Conservation (phyloP, 2,329 filamentous ascomycete genomes). For the Colletotrichum sp. region DNA sequence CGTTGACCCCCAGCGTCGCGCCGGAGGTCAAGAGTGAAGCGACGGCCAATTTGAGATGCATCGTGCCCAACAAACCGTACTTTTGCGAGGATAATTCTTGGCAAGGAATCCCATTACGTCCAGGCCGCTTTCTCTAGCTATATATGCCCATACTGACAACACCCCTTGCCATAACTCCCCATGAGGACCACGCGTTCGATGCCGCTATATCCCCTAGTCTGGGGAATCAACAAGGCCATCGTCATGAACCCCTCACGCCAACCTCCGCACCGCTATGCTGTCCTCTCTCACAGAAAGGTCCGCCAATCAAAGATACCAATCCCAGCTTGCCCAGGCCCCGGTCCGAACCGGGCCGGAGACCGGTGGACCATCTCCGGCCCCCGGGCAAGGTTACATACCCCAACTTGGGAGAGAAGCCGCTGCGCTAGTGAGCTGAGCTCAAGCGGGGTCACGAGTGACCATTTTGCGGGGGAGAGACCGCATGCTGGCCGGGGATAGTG, state of each 20-base stretch:
- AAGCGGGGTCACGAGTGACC: neutral
- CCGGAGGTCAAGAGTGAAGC: slow-evolving; percentile 8
- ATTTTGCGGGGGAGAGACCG: slow-evolving; percentile 5
- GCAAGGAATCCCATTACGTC: neutral
- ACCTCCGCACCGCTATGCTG: neutral
- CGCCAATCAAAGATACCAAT: slow-evolving; percentile 6
- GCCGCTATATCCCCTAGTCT: neutral
- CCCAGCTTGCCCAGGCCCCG: neutral
- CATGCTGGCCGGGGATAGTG: neutral
- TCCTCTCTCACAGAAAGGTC: neutral
- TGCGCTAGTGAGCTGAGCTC: neutral
- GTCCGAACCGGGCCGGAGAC: slow-evolving; percentile 9
- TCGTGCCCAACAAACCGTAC: neutral
- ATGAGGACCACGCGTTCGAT: neutral
- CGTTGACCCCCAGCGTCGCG: slow-evolving; percentile 3
- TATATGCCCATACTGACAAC: neutral
- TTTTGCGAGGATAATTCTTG: neutral
- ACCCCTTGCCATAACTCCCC: neutral
- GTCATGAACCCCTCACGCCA: neutral
- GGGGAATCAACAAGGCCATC: neutral
- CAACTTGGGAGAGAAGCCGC: neutral
- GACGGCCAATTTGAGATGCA: neutral
- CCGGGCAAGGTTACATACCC: slow-evolving; percentile 15
- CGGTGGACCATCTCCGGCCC: slow-evolving; percentile 3
- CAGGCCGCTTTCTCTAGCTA: neutral